phyloP scores from a whole-genome alignment of 2,329 filamentous ascomycete genomes.

The Exophiala sideris region DNA sequence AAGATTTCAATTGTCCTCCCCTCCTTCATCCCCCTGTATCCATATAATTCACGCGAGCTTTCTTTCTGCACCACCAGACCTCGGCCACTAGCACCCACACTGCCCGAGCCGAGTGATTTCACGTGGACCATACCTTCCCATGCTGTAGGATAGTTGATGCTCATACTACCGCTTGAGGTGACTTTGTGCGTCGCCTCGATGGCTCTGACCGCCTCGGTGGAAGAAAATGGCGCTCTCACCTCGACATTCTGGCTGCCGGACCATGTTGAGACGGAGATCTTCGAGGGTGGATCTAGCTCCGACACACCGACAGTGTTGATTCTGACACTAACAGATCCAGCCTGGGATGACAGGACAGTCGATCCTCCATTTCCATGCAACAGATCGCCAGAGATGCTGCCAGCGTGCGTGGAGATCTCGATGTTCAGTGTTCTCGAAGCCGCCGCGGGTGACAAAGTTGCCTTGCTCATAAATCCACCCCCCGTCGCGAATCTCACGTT shows the following conservation, averaged over 20 bases:
- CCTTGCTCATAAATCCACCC: conserved; percentile 23
- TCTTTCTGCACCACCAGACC: conserved; percentile 25
- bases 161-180: conserved; percentile 27
- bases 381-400: conserved; percentile 40
- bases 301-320: conserved; percentile 35
- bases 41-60: conserved; percentile 19
- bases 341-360: conserved; percentile 43
- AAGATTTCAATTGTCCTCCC: conserved; percentile 18
- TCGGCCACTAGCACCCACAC: conserved; percentile 25
- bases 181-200: conserved; percentile 25
- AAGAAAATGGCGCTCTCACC: conserved; percentile 9
- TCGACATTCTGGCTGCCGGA: conserved; percentile 17
- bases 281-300: conserved; percentile 13
- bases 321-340: conserved; percentile 49
- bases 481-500: conserved; percentile 25
- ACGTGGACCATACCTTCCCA: conserved; percentile 34
- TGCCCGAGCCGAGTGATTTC: conserved; percentile 15
- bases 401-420: conserved; percentile 31
- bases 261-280: conserved; percentile 11
- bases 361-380: conserved; percentile 45
- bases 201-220: conserved; percentile 16
- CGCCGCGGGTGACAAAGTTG: conserved; percentile 1
- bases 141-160: conserved; percentile 30
- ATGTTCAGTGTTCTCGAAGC: conserved; percentile 22
- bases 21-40: conserved; percentile 17